Conservation (phyloP, 1,284 basidiomycete species). For the Ganoderma sp. region DNA sequence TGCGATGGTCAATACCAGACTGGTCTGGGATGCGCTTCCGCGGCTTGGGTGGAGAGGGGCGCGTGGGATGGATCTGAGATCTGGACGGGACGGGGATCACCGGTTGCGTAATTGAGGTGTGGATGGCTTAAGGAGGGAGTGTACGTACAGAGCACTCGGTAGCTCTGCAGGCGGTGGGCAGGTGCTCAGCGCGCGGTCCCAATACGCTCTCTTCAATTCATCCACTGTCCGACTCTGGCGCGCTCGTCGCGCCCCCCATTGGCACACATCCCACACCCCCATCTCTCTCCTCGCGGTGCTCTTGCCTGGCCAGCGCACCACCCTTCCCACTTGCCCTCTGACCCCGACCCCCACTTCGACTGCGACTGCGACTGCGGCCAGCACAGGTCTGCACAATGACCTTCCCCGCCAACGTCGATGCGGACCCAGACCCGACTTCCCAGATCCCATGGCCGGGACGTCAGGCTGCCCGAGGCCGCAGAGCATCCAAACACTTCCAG, state of each 20-base stretch:
- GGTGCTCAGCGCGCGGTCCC: conserved; percentile 14
- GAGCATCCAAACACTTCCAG: conserved; percentile 21
- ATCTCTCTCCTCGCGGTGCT: neutral
- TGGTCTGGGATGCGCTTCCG: neutral
- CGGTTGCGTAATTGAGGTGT: conserved; percentile 13
- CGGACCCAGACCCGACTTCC: conserved; percentile 72
- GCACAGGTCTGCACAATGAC: conserved; percentile 44
- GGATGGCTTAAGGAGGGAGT: too few relatives aligned
- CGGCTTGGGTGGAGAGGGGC: neutral
- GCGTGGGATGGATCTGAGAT: conserved; percentile 9
- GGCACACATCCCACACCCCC: conserved; percentile 2
- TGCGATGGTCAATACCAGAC: neutral
- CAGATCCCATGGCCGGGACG: conserved; percentile 78
- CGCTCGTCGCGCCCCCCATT: conserved; percentile 3
- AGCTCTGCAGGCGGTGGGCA: neutral
- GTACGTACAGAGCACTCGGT: neutral
- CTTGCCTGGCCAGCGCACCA: conserved; percentile 10
- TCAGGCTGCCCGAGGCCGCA: conserved; percentile 37
- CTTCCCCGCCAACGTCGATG: conserved; percentile 60
- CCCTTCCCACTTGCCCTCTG: conserved; percentile 4
- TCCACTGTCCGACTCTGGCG: conserved; percentile 1
- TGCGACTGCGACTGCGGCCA: conserved; percentile 4
- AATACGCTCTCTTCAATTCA: conserved; percentile 11
- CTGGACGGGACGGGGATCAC: neutral
- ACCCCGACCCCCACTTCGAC: conserved; percentile 1